Evolutionary conservation across 2,329 filamentous ascomycete species (phyloP).

Genomic region (Thielaviopsis euricoi): DNA sequence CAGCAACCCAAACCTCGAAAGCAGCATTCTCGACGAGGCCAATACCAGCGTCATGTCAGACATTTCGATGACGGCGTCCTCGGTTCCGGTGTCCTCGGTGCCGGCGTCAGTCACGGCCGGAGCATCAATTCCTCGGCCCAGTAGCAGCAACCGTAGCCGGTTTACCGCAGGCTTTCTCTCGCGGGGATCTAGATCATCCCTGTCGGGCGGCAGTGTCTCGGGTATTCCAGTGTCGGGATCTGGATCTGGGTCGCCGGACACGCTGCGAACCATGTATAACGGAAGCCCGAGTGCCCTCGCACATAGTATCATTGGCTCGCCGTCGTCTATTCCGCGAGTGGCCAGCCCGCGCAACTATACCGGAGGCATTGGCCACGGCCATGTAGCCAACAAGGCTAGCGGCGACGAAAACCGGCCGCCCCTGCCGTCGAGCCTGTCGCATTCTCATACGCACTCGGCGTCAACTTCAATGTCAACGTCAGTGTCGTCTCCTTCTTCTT

Average conservation of each 20-base stretch:
- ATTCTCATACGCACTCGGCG: no score
- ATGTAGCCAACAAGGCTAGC: not conserved
- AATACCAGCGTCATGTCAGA: conserved; percentile 10
- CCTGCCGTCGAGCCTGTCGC: not conserved
- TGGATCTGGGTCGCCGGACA: conserved; percentile 5
- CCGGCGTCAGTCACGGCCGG: no score
- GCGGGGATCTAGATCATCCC: conserved; percentile 1
- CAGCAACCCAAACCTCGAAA: no score
- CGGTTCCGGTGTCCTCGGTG: no score
- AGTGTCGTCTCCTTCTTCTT: conserved; percentile 6
- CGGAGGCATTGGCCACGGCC: not conserved
- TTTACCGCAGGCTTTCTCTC: conserved; percentile 10
- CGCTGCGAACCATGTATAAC: conserved; percentile 5
- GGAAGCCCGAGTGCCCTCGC: not conserved
- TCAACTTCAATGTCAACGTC: no score
- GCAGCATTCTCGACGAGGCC: conserved; percentile 1
- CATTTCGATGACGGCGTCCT: not conserved
- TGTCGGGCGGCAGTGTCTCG: conserved; percentile 2
- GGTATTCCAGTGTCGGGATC: conserved; percentile 3
- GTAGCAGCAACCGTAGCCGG: not conserved
- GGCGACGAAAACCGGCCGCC: conserved; percentile 8
- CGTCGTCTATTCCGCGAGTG: conserved; percentile 11
- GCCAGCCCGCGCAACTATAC: conserved; percentile 7
- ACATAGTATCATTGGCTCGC: conserved; percentile 4
- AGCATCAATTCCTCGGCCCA: conserved; percentile 5